Percentiles rank a stretch among this genome's conserved stretches.
phyloP scores from a whole-genome alignment of 1,139 yeast species.

The Suhomyces guaymorum region DNA sequence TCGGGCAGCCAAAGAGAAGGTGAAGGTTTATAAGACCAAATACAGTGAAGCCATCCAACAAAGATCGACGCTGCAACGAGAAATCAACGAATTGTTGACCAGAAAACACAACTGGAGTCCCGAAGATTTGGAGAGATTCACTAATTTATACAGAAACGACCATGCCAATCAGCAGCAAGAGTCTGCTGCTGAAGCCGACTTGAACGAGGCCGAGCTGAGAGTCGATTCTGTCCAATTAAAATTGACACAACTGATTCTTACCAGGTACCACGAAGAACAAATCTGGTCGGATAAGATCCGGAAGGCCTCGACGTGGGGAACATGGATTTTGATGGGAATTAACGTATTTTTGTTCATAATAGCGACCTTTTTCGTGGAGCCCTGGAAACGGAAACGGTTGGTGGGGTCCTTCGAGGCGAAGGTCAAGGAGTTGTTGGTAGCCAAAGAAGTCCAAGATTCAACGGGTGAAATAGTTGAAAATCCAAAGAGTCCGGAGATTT shows the following conservation, averaged over 20 bases:
- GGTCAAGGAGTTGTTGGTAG: slow-evolving; percentile 59
- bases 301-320: slow-evolving; percentile 95
- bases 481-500: background rate
- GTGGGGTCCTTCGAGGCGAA: slow-evolving; percentile 83
- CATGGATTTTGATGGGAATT: slow-evolving; percentile 85
- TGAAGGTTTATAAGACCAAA: slow-evolving; percentile 49
- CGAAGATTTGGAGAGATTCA: slow-evolving; percentile 78
- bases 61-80: slow-evolving; percentile 75
- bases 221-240: slow-evolving; percentile 73
- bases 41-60: slow-evolving; percentile 66
- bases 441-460: too few relatives aligned
- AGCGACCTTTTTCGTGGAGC: slow-evolving; percentile 88
- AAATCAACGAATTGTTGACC: slow-evolving; percentile 84
- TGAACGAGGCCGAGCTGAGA: slow-evolving; percentile 58
- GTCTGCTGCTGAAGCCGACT: slow-evolving; percentile 46
- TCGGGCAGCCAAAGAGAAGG: slow-evolving; percentile 47
- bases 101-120: slow-evolving; percentile 83
- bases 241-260: slow-evolving; percentile 74
- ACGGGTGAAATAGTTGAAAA: background rate
- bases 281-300: slow-evolving; percentile 97
- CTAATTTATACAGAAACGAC: slow-evolving; percentile 76
- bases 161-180: slow-evolving; percentile 73
- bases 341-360: slow-evolving; percentile 75
- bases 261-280: slow-evolving; percentile 95
- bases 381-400: slow-evolving; percentile 83